These are phyloP conservation scores for Coelastrella sp. DNA, from an alignment of 139 green algal genomes.

Conservation along the genomic window DNA sequence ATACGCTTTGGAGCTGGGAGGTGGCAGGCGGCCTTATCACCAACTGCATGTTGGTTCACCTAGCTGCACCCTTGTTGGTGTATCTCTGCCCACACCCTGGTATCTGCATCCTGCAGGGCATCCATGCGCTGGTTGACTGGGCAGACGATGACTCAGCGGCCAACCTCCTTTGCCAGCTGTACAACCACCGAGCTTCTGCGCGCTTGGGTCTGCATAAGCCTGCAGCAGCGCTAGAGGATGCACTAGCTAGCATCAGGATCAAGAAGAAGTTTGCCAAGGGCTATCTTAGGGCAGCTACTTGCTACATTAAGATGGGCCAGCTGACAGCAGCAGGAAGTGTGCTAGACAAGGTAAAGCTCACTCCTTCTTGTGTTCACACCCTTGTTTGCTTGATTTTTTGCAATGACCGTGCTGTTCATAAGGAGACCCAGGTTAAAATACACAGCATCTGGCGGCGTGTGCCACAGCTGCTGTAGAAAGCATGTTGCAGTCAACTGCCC, in stretches of 20 bases:
- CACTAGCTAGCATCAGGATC: slow-evolving; percentile 18
- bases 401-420: neutral
- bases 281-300: slow-evolving; percentile 59
- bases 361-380: neutral
- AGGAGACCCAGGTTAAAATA: no score
- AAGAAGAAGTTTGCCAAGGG: slow-evolving; percentile 42
- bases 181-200: slow-evolving; percentile 44
- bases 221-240: slow-evolving; percentile 31
- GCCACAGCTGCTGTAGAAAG: no score
- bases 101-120: slow-evolving; percentile 16
- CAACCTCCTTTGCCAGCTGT: slow-evolving; percentile 34
- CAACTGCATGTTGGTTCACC: no score
- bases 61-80: neutral
- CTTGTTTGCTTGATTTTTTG: neutral
- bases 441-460: no score
- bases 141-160: neutral
- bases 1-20: no score
- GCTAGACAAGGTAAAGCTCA: slow-evolving; percentile 11
- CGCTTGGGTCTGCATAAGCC: slow-evolving; percentile 31
- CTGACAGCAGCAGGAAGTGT: slow-evolving; percentile 27
- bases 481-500: no score
- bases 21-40: no score
- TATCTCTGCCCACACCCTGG: neutral
- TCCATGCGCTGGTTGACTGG: neutral
- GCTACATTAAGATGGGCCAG: slow-evolving; percentile 42